Evolutionary conservation across 495 filamentous ascomycete species (phyloP).

Genomic region (Aspergillus olivimuriae): DNA sequence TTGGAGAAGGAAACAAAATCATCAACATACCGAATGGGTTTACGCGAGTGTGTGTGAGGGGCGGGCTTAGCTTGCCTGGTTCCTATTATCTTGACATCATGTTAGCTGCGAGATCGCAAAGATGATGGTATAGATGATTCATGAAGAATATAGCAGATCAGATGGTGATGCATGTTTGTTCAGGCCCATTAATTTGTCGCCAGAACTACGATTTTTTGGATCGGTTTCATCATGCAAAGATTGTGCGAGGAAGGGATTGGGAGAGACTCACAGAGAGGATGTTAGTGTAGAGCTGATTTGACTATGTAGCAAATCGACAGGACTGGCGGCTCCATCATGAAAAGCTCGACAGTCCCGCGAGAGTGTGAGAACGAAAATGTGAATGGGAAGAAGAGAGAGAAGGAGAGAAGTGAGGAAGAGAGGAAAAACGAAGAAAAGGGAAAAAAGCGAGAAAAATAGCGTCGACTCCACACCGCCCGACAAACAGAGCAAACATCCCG

Average conservation of each 20-base stretch:
- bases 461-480: slow-evolving; percentile 11
- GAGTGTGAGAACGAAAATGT: background rate
- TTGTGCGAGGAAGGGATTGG: slow-evolving; percentile 6
- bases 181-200: slow-evolving; percentile 76
- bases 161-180: slow-evolving; percentile 99
- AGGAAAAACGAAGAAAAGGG: slow-evolving; percentile 24
- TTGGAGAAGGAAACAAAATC: slow-evolving; percentile 3
- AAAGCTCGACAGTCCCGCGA: background rate
- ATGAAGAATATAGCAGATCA: slow-evolving; percentile 45
- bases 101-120: background rate
- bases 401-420: slow-evolving; percentile 19
- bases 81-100: background rate
- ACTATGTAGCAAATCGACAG: background rate
- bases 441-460: slow-evolving; percentile 15
- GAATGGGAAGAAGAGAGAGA: slow-evolving; percentile 9
- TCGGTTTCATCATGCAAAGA: slow-evolving; percentile 57
- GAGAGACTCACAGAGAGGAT: slow-evolving; percentile 23
- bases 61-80: background rate
- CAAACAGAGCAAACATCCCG: slow-evolving; percentile 42
- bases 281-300: slow-evolving; percentile 10
- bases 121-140: background rate
- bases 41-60: background rate
- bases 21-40: slow-evolving; percentile 11
- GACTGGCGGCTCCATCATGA: slow-evolving; percentile 13
- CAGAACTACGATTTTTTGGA: slow-evolving; percentile 55